Conservation (phyloP, 768 basidiomycete species). For the Xerocomellus intermedius region DNA sequence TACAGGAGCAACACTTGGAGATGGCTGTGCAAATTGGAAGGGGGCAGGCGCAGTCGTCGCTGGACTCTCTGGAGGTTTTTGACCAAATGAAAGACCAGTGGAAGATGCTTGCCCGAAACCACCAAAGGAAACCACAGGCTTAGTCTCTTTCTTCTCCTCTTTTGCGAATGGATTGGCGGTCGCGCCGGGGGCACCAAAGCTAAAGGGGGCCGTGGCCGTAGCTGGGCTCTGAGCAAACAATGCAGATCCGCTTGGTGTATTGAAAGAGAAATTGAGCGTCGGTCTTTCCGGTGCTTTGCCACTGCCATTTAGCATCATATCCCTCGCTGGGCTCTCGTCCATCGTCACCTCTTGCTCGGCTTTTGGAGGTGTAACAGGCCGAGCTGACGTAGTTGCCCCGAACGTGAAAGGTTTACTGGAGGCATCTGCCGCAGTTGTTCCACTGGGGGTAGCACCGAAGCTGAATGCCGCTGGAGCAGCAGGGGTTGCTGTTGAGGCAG, state of each 20-base stretch:
- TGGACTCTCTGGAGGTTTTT: conserved; percentile 39
- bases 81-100: conserved; percentile 48
- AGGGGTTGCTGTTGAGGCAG: conserved; percentile 34
- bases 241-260: conserved; percentile 34
- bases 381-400: conserved; percentile 39
- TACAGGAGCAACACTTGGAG: conserved; percentile 35
- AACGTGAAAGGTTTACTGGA: conserved; percentile 57
- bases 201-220: conserved; percentile 33
- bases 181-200: conserved; percentile 30
- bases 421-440: conserved; percentile 39
- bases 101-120: conserved; percentile 47
- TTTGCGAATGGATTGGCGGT: conserved; percentile 49
- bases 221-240: conserved; percentile 36
- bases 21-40: conserved; percentile 50
- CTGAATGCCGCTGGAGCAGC: conserved; percentile 39
- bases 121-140: conserved; percentile 41
- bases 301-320: conserved; percentile 45
- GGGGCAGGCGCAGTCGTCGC: conserved; percentile 39
- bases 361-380: conserved; percentile 66
- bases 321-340: conserved; percentile 80
- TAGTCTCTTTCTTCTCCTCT: conserved; percentile 46
- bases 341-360: conserved; percentile 68
- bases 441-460: conserved; percentile 44
- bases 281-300: conserved; percentile 39
- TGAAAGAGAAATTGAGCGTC: conserved; percentile 50